A percentile compares a stretch with the other conserved stretches of the same genome.
These are phyloP conservation scores for Boletus barrowsii DNA, from an alignment of 768 basidiomycete genomes.

Conservation along the genomic window DNA sequence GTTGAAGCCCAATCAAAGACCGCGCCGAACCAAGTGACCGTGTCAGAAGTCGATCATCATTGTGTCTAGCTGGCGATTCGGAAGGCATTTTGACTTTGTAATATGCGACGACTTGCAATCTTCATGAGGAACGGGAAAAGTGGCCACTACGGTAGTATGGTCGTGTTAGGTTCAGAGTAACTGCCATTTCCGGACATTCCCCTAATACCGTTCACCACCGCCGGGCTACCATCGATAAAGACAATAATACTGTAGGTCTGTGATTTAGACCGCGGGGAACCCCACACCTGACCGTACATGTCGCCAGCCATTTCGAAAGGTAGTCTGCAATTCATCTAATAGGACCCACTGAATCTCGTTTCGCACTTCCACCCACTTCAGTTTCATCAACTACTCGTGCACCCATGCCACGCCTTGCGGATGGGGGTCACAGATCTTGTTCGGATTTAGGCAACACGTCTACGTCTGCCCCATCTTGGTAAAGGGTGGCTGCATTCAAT, in stretches of 20 bases:
- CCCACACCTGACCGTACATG: not conserved
- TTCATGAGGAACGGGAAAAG: slow-evolving; percentile 2
- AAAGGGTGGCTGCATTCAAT: not conserved
- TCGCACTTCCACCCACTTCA: not conserved
- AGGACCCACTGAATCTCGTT: not conserved
- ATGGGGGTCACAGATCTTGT: not conserved
- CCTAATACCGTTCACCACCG: not conserved
- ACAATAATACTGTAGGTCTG: too few species aligned
- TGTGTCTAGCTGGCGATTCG: not conserved
- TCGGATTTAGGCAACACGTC: not conserved
- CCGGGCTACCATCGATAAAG: too few species aligned
- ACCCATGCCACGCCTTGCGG: not conserved
- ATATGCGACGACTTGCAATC: not conserved
- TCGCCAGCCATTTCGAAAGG: not conserved
- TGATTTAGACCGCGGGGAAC: not conserved
- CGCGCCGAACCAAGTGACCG: slow-evolving; percentile 42
- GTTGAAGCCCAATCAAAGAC: slow-evolving; percentile 82
- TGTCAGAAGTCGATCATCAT: slow-evolving; percentile 19
- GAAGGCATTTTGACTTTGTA: slow-evolving; percentile 10
- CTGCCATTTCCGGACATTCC: not conserved
- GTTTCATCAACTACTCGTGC: not conserved
- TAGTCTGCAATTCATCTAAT: not conserved
- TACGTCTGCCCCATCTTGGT: not conserved
- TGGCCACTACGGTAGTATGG: not conserved
- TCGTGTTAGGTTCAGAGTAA: slow-evolving; percentile 4